Conservation (phyloP, 106 monocot species). For the Phalaenopsis aphrodite region DNA sequence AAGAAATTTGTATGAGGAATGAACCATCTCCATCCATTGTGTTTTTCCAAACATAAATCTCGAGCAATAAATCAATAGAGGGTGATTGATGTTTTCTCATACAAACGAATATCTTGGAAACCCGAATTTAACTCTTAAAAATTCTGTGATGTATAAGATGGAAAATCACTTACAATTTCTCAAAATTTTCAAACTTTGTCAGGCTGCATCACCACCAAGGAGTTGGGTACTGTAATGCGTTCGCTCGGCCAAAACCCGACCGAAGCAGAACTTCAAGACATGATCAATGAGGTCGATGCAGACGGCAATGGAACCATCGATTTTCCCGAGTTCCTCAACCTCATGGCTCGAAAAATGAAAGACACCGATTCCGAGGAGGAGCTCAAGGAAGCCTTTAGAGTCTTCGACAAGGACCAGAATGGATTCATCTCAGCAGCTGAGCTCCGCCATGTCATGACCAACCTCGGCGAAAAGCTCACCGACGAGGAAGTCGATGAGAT, state of each 20-base stretch:
- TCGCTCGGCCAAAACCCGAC: slow-evolving; percentile 23
- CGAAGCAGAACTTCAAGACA: slow-evolving; percentile 24
- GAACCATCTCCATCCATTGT: no score
- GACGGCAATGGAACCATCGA: slow-evolving; percentile 26
- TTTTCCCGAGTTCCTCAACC: slow-evolving; percentile 26
- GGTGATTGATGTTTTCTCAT: no score
- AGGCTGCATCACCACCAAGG: slow-evolving; percentile 26
- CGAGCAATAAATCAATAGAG: no score
- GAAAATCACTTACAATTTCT: no score
- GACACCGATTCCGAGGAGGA: slow-evolving; percentile 25
- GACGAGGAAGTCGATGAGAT: slow-evolving; percentile 28
- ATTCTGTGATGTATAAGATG: no score
- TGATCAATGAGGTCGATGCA: slow-evolving; percentile 27
- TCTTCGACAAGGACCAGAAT: slow-evolving; percentile 28
- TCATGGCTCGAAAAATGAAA: slow-evolving; percentile 22
- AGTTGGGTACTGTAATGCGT: slow-evolving; percentile 26
- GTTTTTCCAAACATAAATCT: no score
- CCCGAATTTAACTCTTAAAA: no score
- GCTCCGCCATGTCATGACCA: slow-evolving; percentile 28
- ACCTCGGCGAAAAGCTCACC: slow-evolving; percentile 35
- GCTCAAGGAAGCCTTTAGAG: slow-evolving; percentile 23
- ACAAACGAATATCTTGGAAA: no score
- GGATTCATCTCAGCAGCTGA: slow-evolving; percentile 28
- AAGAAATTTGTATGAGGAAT: no score
- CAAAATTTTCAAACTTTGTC: not conserved